A percentile compares a stretch with the other conserved stretches of the same genome.
phyloP scores from a whole-genome alignment of 805 yeast species.

The Candida ipomoeae region DNA sequence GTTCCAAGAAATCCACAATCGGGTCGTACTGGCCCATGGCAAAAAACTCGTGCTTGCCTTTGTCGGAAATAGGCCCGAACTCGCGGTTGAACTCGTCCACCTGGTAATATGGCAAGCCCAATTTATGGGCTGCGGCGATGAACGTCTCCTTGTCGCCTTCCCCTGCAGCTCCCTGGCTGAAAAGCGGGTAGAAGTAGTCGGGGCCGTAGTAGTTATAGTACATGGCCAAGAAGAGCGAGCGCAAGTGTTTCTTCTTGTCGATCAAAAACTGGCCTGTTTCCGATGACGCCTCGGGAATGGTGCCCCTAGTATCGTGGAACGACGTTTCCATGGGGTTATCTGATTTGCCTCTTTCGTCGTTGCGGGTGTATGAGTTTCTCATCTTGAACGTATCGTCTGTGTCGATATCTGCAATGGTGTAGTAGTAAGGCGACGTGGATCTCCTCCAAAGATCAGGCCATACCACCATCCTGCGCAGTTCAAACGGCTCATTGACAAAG shows the following conservation, averaged over 20 bases:
- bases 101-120: slow-evolving; percentile 34
- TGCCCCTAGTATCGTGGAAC: slow-evolving; percentile 28
- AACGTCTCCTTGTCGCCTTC: slow-evolving; percentile 43
- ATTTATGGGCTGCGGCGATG: slow-evolving; percentile 38
- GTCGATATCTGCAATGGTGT: slow-evolving; percentile 30
- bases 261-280: slow-evolving; percentile 40
- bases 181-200: slow-evolving; percentile 33
- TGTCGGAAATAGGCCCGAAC: slow-evolving; percentile 28
- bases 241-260: slow-evolving; percentile 29
- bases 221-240: slow-evolving; percentile 31
- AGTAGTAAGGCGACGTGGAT: slow-evolving; percentile 34
- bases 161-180: slow-evolving; percentile 41
- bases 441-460: slow-evolving; percentile 45
- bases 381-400: slow-evolving; percentile 18
- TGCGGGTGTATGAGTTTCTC: slow-evolving; percentile 27
- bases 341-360: slow-evolving; percentile 25
- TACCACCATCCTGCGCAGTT: slow-evolving; percentile 24
- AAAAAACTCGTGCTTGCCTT: slow-evolving; percentile 24
- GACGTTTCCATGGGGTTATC: slow-evolving; percentile 12
- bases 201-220: slow-evolving; percentile 39
- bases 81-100: slow-evolving; percentile 35
- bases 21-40: slow-evolving; percentile 41
- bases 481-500: slow-evolving; percentile 33
- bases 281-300: slow-evolving; percentile 35
- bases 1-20: slow-evolving; percentile 25